Evolutionary conservation across 805 yeast genomes (phyloP).

Genomic region (Myxozyma melibiosi): DNA sequence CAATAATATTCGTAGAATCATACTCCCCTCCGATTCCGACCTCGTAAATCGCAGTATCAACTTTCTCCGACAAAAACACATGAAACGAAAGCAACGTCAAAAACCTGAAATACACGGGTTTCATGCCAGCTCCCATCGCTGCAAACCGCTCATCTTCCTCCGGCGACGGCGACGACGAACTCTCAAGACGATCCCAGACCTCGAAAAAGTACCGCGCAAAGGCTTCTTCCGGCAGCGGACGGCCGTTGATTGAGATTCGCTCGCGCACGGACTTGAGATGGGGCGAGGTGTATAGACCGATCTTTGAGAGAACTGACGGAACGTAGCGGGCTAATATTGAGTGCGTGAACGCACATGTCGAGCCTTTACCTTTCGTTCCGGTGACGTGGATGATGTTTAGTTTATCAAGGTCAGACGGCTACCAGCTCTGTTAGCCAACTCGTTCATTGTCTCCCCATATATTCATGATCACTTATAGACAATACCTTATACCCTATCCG

Average conservation of each 20-base stretch:
- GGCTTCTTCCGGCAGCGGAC: slow-evolving; percentile 75
- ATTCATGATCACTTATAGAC: too few relatives aligned
- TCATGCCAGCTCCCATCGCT: slow-evolving; percentile 67
- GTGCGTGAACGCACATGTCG: slow-evolving; percentile 92
- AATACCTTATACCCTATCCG: slow-evolving; percentile 60
- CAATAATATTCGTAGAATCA: slow-evolving; percentile 91
- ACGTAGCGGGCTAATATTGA: slow-evolving; percentile 71
- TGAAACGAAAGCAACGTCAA: slow-evolving; percentile 89
- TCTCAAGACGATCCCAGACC: slow-evolving; percentile 76
- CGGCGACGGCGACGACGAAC: slow-evolving; percentile 60
- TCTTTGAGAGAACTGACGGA: slow-evolving; percentile 46
- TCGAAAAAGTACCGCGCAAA: slow-evolving; percentile 92
- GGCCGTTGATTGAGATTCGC: slow-evolving; percentile 83
- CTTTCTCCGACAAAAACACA: slow-evolving; percentile 81
- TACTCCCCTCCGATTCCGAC: slow-evolving; percentile 98
- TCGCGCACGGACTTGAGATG: slow-evolving; percentile 93
- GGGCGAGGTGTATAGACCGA: slow-evolving; percentile 96
- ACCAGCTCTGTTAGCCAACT: not conserved
- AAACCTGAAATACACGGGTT: slow-evolving; percentile 92
- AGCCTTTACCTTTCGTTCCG: slow-evolving; percentile 98
- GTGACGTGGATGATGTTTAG: slow-evolving; percentile 88
- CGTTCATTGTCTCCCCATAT: too few relatives aligned
- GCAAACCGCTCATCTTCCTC: slow-evolving; percentile 63
- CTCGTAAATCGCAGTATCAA: slow-evolving; percentile 93
- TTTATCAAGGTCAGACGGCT: slow-evolving; percentile 65